phyloP scores from a whole-genome alignment of 2,329 filamentous ascomycete genomes.

The Waltergamsia citrina region DNA sequence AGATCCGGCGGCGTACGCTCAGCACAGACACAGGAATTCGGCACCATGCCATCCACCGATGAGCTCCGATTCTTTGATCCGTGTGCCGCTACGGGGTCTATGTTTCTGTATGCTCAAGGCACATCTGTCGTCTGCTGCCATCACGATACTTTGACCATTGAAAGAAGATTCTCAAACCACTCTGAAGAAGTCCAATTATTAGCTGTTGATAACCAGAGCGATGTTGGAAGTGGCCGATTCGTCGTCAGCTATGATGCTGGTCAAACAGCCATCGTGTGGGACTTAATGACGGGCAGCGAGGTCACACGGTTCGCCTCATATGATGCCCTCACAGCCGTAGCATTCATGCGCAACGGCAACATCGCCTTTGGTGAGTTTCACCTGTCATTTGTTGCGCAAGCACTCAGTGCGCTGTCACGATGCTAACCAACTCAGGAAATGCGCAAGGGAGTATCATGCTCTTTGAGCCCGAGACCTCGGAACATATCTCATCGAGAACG shows the following conservation, averaged over 20 bases:
- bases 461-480: constrained; percentile 87
- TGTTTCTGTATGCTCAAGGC: constrained; percentile 83
- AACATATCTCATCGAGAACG: constrained; percentile 84
- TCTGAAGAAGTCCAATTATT: constrained; percentile 75
- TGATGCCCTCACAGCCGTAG: constrained; percentile 71
- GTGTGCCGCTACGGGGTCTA: constrained; percentile 81
- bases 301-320: constrained; percentile 89
- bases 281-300: constrained; percentile 84
- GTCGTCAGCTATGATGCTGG: constrained; percentile 90
- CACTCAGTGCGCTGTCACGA: constrained; percentile 2
- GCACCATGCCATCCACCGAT: constrained; percentile 37
- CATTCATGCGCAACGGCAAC: constrained; percentile 97
- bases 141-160: constrained; percentile 85
- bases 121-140: constrained; percentile 77
- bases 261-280: constrained; percentile 93
- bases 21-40: constrained; percentile 20
- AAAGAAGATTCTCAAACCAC: constrained; percentile 77
- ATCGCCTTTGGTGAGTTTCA: constrained; percentile 76
- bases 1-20: constrained; percentile 21
- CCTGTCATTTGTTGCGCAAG: not conserved
- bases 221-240: constrained; percentile 71
- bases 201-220: constrained; percentile 84
- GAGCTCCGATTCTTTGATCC: constrained; percentile 62
- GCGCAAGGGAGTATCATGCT: constrained; percentile 86
- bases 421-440: constrained; percentile 54